Evolutionary conservation across 352 stramenopile genomes (phyloP).

Genomic region (Globisporangium orthogonon): DNA sequence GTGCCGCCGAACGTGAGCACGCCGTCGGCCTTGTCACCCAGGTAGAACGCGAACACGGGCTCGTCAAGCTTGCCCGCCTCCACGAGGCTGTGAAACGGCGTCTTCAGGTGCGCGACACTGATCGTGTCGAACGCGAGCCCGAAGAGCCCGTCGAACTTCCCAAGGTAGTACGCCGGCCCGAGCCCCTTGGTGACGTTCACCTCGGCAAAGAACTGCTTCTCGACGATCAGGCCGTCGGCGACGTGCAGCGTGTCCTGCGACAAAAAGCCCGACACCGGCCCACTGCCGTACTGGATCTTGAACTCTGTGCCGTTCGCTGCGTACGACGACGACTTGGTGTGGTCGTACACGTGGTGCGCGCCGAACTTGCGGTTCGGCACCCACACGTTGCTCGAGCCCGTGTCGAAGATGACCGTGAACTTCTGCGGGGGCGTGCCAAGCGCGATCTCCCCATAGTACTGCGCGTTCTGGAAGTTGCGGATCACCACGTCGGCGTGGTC

Average conservation of each 20-base stretch:
- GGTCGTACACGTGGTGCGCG: constrained; percentile 50
- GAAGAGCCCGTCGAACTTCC: constrained; percentile 93
- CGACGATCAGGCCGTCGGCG: constrained; percentile 23
- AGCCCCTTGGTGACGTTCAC: constrained; percentile 86
- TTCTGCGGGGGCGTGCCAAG: constrained; percentile 24
- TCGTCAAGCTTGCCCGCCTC: constrained; percentile 61
- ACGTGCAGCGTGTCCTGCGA: constrained; percentile 52
- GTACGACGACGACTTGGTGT: constrained; percentile 55
- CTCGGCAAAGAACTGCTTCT: constrained; percentile 78
- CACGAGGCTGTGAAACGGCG: constrained; percentile 86
- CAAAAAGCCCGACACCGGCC: constrained; percentile 71
- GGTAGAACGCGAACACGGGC: constrained; percentile 88
- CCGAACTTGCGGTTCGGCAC: constrained; percentile 19
- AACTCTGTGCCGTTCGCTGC: constrained; percentile 69
- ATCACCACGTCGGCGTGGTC: constrained; percentile 61
- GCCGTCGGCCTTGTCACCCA: constrained; percentile 46
- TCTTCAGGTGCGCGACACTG: constrained; percentile 65
- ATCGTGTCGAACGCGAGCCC: constrained; percentile 87
- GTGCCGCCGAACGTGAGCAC: constrained; percentile 25
- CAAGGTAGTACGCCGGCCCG: constrained; percentile 82
- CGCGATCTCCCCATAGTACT: constrained; percentile 92
- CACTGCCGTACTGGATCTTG: constrained; percentile 85
- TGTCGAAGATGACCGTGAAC: constrained; percentile 31
- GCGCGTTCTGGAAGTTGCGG: constrained; percentile 89
- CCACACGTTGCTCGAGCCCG: constrained; percentile 27